Evolutionary conservation across 805 yeast species (phyloP).

Genomic region (Nakazawaea molendinolei): DNA sequence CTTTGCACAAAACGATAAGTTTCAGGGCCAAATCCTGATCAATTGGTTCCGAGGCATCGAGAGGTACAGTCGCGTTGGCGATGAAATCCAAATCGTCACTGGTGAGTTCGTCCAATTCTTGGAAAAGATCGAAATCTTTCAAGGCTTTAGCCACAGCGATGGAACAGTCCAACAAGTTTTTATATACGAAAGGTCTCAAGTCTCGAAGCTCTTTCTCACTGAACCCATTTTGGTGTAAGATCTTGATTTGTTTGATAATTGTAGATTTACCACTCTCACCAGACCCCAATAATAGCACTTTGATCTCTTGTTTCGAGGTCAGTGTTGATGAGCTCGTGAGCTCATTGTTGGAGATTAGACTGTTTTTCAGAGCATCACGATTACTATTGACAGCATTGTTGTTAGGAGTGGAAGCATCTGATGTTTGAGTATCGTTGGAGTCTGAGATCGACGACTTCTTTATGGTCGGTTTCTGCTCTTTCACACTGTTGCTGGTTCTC

Average conservation of each 20-base stretch:
- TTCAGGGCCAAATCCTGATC: constrained; percentile 41
- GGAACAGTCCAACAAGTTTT: constrained; percentile 72
- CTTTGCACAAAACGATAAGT: constrained; percentile 46
- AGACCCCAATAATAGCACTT: constrained; percentile 75
- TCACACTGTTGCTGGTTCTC: constrained; percentile 5
- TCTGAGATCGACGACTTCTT: constrained; percentile 1
- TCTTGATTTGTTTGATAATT: constrained; percentile 75
- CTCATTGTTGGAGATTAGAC: background rate
- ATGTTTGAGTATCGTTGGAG: constrained; percentile 5
- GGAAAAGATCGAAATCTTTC: constrained; percentile 37
- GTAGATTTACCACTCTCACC: constrained; percentile 87
- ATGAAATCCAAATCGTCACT: constrained; percentile 36
- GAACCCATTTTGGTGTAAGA: constrained; percentile 67
- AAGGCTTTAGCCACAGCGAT: constrained; percentile 66
- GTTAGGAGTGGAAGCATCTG: constrained; percentile 5
- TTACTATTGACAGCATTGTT: background rate
- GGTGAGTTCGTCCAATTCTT: constrained; percentile 26
- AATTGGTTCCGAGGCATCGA: constrained; percentile 47
- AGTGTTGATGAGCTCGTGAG: background rate
- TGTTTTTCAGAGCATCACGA: background rate
- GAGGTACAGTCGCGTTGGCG: constrained; percentile 39
- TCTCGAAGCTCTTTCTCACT: constrained; percentile 64
- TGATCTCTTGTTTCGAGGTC: constrained; percentile 42
- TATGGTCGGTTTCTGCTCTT: constrained; percentile 2
- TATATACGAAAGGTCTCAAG: constrained; percentile 72